Conservation (phyloP, 208 protist genomes). For the Borovskyia barvae region DNA sequence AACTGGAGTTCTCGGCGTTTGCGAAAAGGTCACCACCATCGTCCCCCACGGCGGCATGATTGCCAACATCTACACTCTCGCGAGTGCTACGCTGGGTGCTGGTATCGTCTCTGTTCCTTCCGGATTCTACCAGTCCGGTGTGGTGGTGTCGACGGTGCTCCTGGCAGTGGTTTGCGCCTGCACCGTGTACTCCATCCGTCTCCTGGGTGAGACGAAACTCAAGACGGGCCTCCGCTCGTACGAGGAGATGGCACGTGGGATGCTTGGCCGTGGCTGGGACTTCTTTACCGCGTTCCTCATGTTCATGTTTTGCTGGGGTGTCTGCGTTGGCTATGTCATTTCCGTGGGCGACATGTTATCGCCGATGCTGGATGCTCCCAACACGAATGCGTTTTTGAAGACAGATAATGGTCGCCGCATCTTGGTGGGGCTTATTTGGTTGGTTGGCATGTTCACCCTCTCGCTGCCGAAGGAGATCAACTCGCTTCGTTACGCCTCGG, state of each 20-base stretch:
- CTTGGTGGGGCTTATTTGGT: constrained; percentile 45
- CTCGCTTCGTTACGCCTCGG: constrained; percentile 78
- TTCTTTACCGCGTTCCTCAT: constrained; percentile 74
- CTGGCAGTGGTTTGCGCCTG: constrained; percentile 41
- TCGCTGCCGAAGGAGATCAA: constrained; percentile 87
- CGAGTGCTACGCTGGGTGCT: constrained; percentile 72
- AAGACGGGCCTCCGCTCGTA: constrained; percentile 76
- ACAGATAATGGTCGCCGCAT: constrained; percentile 42
- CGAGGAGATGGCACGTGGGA: constrained; percentile 64
- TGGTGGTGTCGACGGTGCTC: constrained; percentile 50
- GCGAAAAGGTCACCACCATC: constrained; percentile 23
- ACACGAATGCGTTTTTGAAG: constrained; percentile 43
- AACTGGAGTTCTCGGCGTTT: neutral
- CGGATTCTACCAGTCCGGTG: constrained; percentile 63
- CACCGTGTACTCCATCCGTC: constrained; percentile 80
- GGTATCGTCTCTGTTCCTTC: constrained; percentile 73
- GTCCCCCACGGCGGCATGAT: constrained; percentile 71
- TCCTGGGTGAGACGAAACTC: constrained; percentile 55
- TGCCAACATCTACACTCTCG: constrained; percentile 71
- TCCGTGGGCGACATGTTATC: constrained; percentile 63
- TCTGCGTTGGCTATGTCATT: constrained; percentile 80
- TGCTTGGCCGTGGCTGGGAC: constrained; percentile 67
- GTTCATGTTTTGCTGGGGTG: constrained; percentile 82
- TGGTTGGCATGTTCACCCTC: constrained; percentile 66
- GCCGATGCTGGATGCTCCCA: constrained; percentile 36